Base-by-base conservation (phyloP, 371 early-diverging fungal genomes). In the Mucor piriformis region DNA sequence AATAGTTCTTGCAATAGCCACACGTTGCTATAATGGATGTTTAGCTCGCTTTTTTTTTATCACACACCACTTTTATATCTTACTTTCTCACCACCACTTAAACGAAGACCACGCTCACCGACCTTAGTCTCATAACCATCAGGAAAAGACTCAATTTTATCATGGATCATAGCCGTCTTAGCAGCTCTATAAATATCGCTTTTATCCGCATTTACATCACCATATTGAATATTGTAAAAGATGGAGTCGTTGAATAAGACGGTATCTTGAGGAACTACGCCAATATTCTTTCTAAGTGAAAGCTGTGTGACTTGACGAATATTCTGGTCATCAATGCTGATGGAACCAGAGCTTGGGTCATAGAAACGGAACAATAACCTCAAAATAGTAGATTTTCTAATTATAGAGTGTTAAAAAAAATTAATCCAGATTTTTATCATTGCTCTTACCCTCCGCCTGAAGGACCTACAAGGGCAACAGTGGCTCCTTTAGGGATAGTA, bases 281-380 rank as follows among this genome's bases (percentile, higher is more conserved):
- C 91, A 54, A 95, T 88, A 43, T 72, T 71, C 42, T 79, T 72
- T 37, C 94, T 74, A 25, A 94, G 73, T 11, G 83, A 83, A 2
- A 64, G 57, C 67, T 92, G 90, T 0, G 81, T 78, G 6, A 96
- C 84, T 23, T 77, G 49, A 18, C 81, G 73, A 56, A 98, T 87
- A 63, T 96, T 92, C 69, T 90, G 89, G 1, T 92, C 95, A 69
- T 99, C 95, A 43, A 99, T 88, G 57, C 76, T 63, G 33, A 99
- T 92, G 20, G 76, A 71, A 21, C 99, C 99, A 2, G 69, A 50
- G 18, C 82, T 72, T 7, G 91, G 87, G 55, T 95, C 94, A 66
- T 94, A 94, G 73, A 96, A 96, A 27, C 93, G 91, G 80, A 91
- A 96, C 32, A 94, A 82, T 27, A 92, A 87, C n/a, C 92, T 87